A percentile compares a stretch with the other conserved stretches of the same genome.
phyloP scores from a whole-genome alignment of 2,329 filamentous ascomycete genomes.

The Esteya vermicola region DNA sequence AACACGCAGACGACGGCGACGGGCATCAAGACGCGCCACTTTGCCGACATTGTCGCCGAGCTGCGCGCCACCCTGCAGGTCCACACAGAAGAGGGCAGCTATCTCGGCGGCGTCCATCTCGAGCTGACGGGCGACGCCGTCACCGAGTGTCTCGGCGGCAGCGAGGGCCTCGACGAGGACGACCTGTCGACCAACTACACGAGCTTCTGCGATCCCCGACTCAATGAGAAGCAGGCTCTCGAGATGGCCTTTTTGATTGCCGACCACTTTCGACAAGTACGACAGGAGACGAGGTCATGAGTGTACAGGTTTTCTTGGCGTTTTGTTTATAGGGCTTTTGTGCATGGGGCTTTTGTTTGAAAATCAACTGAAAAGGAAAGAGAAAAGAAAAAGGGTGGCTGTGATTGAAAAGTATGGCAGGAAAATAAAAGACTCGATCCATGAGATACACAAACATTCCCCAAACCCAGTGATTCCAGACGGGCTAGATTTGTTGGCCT shows the following conservation, averaged over 20 bases:
- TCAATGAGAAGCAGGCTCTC: conserved; percentile 96
- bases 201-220: conserved; percentile 83
- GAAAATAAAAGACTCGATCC: too few species aligned
- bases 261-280: conserved; percentile 48
- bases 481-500: too few species aligned
- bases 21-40: conserved; percentile 85
- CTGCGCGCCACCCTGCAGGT: conserved; percentile 71
- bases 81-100: conserved; percentile 70
- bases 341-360: too few species aligned
- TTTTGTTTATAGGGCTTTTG: neutral
- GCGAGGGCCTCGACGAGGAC: conserved; percentile 72
- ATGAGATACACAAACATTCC: neutral
- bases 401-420: neutral
- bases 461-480: too few species aligned
- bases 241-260: conserved; percentile 91
- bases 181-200: conserved; percentile 86
- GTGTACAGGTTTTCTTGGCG: too few species aligned
- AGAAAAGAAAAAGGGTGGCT: too few species aligned
- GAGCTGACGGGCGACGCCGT: conserved; percentile 93
- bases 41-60: conserved; percentile 80
- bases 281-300: neutral
- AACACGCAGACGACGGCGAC: conserved; percentile 54
- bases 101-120: conserved; percentile 85
- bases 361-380: too few species aligned
- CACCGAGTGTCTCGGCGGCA: conserved; percentile 89